Base-by-base conservation (phyloP, 306 rosid genomes). In the Chamaecrista fasciculata region DNA sequence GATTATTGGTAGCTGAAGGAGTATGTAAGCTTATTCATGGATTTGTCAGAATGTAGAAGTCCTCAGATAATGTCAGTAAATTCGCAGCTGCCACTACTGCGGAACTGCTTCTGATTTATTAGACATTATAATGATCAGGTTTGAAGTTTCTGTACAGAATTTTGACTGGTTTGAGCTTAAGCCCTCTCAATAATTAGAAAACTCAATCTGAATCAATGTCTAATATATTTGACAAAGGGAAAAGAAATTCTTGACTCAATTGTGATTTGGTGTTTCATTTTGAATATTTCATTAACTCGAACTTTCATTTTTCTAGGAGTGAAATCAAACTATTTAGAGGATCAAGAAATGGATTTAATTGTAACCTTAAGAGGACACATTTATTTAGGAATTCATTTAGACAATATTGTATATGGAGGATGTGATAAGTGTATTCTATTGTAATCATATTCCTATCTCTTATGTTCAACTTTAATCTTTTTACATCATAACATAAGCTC, bases 1-100 rank as follows among this genome's bases (percentile, higher is more conserved):
- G 91, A 89, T 81, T 92, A 80, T 78, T 92, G 98, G 96, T 89
- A 76, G 79, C 26, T 78, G 15, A 42, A 56, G 56, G 5, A 25
- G 36, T 14, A 8, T n/a, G 28, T 6, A 29, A 40, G 58, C 33
- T 47, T 44, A 25, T 12, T 18, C 71, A 73, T 53, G 12, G 5
- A 23, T 70, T 63, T 63, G 8, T 18, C 12, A 25, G 63, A 33
- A 8, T 56, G 11, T 48, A 37, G 69, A 61, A 57, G 56, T 62
- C 25, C 52, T 6, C 67, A 42, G 33, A 61, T 21, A 26, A 44
- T 9, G 34, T 53, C 60, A 53, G 33, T 53, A 53, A 75, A 23
- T 12, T 76, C 63, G 3, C 64, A 33, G 6, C 7, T n/a, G n/a
- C n/a, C n/a, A n/a, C n/a, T n/a, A n/a, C n/a, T 31, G 50, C 3